Evolutionary conservation across 371 early-diverging fungal species (phyloP).

Genomic region (Lichtheimia corymbifera): DNA sequence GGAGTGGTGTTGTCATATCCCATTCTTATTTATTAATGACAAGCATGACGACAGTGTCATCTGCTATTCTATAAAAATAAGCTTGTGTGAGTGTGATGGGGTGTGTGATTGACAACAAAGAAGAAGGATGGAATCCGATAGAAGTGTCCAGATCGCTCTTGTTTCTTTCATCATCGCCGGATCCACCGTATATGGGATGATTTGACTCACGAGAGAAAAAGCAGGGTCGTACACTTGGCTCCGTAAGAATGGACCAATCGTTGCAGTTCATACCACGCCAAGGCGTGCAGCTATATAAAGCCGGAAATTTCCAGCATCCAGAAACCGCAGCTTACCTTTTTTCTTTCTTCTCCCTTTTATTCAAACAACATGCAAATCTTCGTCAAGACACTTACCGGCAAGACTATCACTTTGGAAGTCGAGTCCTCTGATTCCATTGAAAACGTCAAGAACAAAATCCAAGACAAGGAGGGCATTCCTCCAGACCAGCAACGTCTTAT

Average conservation of each 20-base stretch:
- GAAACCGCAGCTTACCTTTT: conserved; percentile 1
- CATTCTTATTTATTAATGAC: too few relatives aligned
- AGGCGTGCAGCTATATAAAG: neutral
- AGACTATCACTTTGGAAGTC: conserved; percentile 93
- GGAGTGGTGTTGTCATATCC: too few relatives aligned
- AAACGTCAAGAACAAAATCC: conserved; percentile 90
- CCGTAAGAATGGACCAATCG: neutral
- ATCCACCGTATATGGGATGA: conserved; percentile 1
- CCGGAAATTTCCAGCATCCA: conserved; percentile 1
- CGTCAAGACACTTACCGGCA: conserved; percentile 88
- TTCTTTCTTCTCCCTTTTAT: conserved; percentile 5
- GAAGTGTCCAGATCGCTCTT: too few relatives aligned
- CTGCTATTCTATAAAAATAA: too few relatives aligned
- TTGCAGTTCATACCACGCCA: neutral
- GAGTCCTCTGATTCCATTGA: conserved; percentile 88
- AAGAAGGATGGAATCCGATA: too few relatives aligned
- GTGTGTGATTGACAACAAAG: too few relatives aligned
- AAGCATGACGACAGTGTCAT: too few relatives aligned
- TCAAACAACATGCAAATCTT: conserved; percentile 20
- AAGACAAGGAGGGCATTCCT: conserved; percentile 96
- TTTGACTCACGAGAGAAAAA: conserved; percentile 1
- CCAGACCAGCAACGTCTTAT: conserved; percentile 96
- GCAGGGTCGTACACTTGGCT: neutral
- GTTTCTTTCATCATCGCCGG: too few relatives aligned
- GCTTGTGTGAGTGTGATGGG: too few relatives aligned